phyloP scores from a whole-genome alignment of 768 basidiomycete species.

The Lactarius indigo region DNA sequence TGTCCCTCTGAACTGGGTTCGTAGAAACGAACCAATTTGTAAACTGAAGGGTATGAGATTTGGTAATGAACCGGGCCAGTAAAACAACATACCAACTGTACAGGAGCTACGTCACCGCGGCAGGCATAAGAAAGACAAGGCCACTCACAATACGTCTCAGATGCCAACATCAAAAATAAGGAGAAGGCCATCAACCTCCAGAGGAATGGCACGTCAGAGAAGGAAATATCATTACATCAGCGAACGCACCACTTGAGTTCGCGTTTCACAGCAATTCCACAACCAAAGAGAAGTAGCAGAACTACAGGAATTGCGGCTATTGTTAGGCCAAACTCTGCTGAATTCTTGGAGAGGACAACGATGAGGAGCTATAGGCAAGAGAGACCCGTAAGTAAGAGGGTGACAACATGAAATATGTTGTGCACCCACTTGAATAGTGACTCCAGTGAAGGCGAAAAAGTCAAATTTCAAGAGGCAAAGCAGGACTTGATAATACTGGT shows the following conservation, averaged over 20 bases:
- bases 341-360: slow-evolving; percentile 58
- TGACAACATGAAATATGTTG: slow-evolving; percentile 1
- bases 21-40: slow-evolving; percentile 84
- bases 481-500: slow-evolving; percentile 83
- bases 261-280: slow-evolving; percentile 67
- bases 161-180: slow-evolving; percentile 73
- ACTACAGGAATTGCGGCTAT: slow-evolving; percentile 82
- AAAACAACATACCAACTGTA: slow-evolving; percentile 13
- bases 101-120: slow-evolving; percentile 2
- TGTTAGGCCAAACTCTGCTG: slow-evolving; percentile 78
- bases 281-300: slow-evolving; percentile 58
- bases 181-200: slow-evolving; percentile 68
- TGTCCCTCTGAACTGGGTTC: slow-evolving; percentile 48
- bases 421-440: slow-evolving; percentile 73
- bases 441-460: slow-evolving; percentile 84
- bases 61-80: neutral
- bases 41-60: slow-evolving; percentile 44
- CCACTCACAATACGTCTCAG: slow-evolving; percentile 69
- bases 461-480: slow-evolving; percentile 87
- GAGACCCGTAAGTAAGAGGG: neutral
- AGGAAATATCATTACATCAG: neutral
- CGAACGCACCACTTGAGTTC: slow-evolving; percentile 70
- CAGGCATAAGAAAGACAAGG: neutral
- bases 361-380: slow-evolving; percentile 68
- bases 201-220: slow-evolving; percentile 7